phyloP scores from a whole-genome alignment of 176 grass and related monocot genomes.

The Oryza coarctata region DNA sequence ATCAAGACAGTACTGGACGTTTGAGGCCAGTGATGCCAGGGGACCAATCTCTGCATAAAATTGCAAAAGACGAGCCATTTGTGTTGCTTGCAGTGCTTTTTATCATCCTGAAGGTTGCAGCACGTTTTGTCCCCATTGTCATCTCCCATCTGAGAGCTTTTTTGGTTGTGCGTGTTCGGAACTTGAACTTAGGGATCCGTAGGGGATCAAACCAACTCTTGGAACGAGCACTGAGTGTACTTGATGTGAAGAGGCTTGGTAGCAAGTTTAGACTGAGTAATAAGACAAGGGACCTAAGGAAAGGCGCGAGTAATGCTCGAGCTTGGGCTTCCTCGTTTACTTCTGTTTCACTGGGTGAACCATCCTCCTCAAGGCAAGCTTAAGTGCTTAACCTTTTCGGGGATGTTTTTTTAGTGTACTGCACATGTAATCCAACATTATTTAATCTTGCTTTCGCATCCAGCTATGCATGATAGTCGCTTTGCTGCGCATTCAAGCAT shows the following conservation, averaged over 20 bases:
- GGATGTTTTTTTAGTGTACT: conserved; percentile 40
- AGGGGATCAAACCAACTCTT: conserved; percentile 56
- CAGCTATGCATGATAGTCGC: conserved; percentile 42
- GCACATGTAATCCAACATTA: conserved; percentile 28
- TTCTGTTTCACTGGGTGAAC: conserved; percentile 83
- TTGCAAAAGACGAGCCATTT: conserved; percentile 47
- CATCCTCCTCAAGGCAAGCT: conserved; percentile 57
- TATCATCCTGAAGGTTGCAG: conserved; percentile 42
- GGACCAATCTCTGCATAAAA: conserved; percentile 26
- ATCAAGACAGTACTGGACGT: conserved; percentile 41
- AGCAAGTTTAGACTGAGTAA: conserved; percentile 67
- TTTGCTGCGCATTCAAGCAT: conserved; percentile 31
- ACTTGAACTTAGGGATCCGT: conserved; percentile 48
- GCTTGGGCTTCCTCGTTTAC: conserved; percentile 89
- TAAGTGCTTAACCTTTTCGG: conserved; percentile 27
- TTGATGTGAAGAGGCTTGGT: conserved; percentile 66
- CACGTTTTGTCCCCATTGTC: conserved; percentile 24
- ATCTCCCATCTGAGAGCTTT: conserved; percentile 46
- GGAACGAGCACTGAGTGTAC: conserved; percentile 35
- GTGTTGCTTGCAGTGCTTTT: conserved; percentile 50
- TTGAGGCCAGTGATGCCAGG: conserved; percentile 17
- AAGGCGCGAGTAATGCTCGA: conserved; percentile 75
- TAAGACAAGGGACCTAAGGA: conserved; percentile 62
- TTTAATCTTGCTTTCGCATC: conserved; percentile 37
- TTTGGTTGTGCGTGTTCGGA: conserved; percentile 36